Base-by-base conservation (phyloP, 163 green algal species). In the Botryococcus braunii region DNA sequence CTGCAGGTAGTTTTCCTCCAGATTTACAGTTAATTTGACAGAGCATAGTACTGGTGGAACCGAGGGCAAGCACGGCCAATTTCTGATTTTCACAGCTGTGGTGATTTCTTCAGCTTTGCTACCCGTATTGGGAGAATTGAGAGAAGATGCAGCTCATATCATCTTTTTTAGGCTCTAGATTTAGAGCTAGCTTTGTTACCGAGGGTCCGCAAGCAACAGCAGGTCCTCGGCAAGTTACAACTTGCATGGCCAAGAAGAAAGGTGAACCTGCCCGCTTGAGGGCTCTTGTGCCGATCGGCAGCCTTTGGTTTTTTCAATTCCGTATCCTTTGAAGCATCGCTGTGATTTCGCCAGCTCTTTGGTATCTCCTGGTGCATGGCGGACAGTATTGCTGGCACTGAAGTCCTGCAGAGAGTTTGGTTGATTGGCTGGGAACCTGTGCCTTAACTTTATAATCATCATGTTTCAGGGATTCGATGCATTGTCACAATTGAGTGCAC, bases 401-500 rank as follows among this genome's bases (percentile, higher is more conserved):
- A 62, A 29, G 21, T 62, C 21, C 25, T 62, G 46, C 46, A n/a
- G n/a, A n/a, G n/a, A n/a, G 46, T 21, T 55, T 13, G 13, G 46
- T 21, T 13, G 17, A 13, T 55, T 13, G 21, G 13, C 46, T 27
- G 17, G 13, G 46, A 55, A 13, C 25, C 31, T 21, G 31, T 62
- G 52, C 8, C 25, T 35, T 17, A 65, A 48, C 9, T 35, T 65
- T 65, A 35, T 8, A 23, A 17, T 61, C 9, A 38, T n/a, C n/a
- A 29, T n/a, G 52, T 57, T 62, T 23, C 65, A 70, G 65, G 65
- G 17, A 39, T 96, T 23, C 79, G 92, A 2, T 76, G 91, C 63
- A 94, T 95, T 29, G 85, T 97, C 25, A 97, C 91, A 2, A 71
- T 98, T 38, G 93, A 98, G 79, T 98, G 93, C 88, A 98, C 93